Percentiles rank a stretch among this genome's conserved stretches.
Conservation (phyloP, 139 green algal genomes). For the Ulvella scutata region DNA sequence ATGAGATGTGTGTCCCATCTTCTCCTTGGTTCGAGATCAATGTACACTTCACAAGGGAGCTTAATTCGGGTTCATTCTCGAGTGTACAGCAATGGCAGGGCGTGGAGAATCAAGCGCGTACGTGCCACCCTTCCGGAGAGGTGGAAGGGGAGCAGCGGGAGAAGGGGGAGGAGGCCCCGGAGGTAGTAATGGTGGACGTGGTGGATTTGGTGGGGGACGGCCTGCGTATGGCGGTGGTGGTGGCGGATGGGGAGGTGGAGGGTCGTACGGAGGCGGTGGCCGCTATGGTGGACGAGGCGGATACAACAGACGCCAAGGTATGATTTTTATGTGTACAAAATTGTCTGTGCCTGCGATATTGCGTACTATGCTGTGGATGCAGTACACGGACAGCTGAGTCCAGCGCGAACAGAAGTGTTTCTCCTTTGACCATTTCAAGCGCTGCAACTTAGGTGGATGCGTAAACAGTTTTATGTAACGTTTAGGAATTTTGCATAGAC, state of each 20-base stretch:
- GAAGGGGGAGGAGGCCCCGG: slow-evolving; percentile 15
- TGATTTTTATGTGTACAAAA: not conserved
- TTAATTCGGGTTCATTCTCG: too few relatives aligned
- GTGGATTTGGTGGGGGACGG: slow-evolving; percentile 5
- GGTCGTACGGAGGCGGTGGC: not conserved
- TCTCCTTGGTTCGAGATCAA: too few relatives aligned
- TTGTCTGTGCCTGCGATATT: too few relatives aligned
- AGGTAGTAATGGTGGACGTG: slow-evolving; percentile 10
- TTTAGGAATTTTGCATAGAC: too few relatives aligned
- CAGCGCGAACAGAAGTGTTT: too few relatives aligned
- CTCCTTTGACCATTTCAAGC: slow-evolving; percentile 6
- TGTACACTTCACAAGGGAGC: too few relatives aligned
- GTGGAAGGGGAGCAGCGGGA: not conserved
- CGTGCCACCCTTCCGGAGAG: not conserved
- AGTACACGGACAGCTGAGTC: too few relatives aligned
- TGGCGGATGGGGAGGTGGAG: slow-evolving; percentile 21
- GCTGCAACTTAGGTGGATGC: slow-evolving; percentile 6
- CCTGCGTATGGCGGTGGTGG: slow-evolving; percentile 11
- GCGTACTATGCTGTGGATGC: too few relatives aligned
- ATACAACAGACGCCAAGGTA: slow-evolving; percentile 6
- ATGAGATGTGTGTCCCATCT: too few relatives aligned
- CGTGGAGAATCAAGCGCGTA: too few relatives aligned
- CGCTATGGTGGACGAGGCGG: slow-evolving; percentile 11
- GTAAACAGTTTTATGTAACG: too few relatives aligned
- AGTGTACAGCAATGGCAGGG: too few relatives aligned